Conservation (phyloP, 371 early-diverging fungal species). For the Smittium culicis region DNA sequence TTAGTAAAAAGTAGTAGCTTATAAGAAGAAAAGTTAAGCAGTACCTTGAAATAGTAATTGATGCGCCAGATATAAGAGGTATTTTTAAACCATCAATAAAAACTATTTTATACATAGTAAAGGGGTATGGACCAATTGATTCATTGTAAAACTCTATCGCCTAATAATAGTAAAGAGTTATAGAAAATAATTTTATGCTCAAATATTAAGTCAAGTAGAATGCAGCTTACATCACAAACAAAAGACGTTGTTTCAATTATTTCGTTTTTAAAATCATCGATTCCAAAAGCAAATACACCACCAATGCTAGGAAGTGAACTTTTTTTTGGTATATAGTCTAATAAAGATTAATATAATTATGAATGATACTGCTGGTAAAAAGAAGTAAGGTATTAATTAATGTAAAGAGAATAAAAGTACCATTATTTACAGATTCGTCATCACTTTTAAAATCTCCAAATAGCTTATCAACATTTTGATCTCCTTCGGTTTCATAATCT, state of each 20-base stretch:
- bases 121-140: slow-evolving; percentile 79
- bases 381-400: too few species aligned
- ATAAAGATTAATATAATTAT: too few species aligned
- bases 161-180: background rate
- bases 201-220: too few species aligned
- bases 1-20: slow-evolving; percentile 12
- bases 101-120: slow-evolving; percentile 65
- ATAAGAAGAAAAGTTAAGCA: slow-evolving; percentile 5
- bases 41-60: slow-evolving; percentile 35
- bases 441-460: slow-evolving; percentile 30
- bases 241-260: slow-evolving; percentile 44
- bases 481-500: slow-evolving; percentile 36
- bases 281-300: slow-evolving; percentile 48
- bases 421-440: slow-evolving; percentile 16
- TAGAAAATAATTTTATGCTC: background rate
- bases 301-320: slow-evolving; percentile 21
- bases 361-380: too few species aligned
- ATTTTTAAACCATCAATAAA: slow-evolving; percentile 64
- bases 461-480: slow-evolving; percentile 31
- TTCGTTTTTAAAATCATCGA: slow-evolving; percentile 39
- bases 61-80: slow-evolving; percentile 52
- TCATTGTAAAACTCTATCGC: slow-evolving; percentile 22
- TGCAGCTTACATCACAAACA: slow-evolving; percentile 38
- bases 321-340: slow-evolving; percentile 35
- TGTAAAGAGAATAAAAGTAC: background rate